Evolutionary conservation across 371 early-diverging fungal genomes (phyloP), one percentile per base, ranked within the genome.

Genomic region (Nematocida minor): DNA sequence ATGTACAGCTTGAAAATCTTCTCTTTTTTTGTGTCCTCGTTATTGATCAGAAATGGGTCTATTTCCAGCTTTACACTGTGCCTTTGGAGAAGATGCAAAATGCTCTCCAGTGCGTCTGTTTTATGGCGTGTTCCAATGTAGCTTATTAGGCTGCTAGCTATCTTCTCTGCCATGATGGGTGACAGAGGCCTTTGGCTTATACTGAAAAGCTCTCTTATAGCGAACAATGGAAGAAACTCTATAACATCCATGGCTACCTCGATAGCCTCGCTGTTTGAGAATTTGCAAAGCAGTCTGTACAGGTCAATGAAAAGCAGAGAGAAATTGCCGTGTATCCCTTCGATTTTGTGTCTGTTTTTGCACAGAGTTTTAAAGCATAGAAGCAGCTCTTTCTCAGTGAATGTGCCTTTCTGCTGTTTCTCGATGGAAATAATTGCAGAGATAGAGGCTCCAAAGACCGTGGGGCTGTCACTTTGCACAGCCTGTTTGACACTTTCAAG

Each of bases 1-100:
- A 74, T 74, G 71, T 74, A 32, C 18, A 74, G 42, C 54, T 74
- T 74, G 18, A 66, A 41, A 14, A 74, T 27, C 34, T 74, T 74
- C 60, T 74, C 77, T 22, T 55, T 63, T 31, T 51, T n/a, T 31
- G 31, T 44, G 47, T 74, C 77, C 18, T 27, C 25, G 0, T 16
- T 6, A 6, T 14, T 40, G n/a, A 64, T 38, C 9, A 63, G 16
- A 36, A 74, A 74, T n/a, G 66, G 60, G 31, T 36, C 55, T 55
- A 41, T 38, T 11, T 62, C 32, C n/a, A 74, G 31, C 48, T 38
- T 62, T 18, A 47, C 25, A 4, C 1, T 27, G 40, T 69, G 57
- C 11, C 16, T 40, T 55, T 55, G 54, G 4, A 74, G 46, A 74
- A 74, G 60, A 20, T 47, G 29, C n/a, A 69, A 48, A 55, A 69